phyloP scores from a whole-genome alignment of 805 yeast genomes.

The Komagataella pseudopastoris region DNA sequence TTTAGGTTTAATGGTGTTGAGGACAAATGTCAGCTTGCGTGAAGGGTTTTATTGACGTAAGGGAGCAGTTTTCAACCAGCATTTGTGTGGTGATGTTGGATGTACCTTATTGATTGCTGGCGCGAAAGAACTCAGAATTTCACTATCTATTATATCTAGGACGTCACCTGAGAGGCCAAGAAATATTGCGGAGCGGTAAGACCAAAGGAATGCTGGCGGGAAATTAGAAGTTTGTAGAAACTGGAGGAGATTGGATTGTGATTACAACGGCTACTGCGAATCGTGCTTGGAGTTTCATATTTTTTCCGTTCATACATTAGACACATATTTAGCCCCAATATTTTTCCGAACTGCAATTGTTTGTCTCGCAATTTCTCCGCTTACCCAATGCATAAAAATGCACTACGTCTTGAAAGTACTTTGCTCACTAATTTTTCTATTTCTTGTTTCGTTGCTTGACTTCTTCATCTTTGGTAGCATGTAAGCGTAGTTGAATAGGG shows the following conservation, averaged over 20 bases:
- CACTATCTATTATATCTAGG: neutral
- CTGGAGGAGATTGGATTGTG: neutral
- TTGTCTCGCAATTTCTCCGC: neutral
- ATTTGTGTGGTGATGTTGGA: neutral
- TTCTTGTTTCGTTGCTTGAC: conserved; percentile 39
- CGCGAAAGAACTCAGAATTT: neutral
- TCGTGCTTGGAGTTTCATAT: conserved; percentile 2
- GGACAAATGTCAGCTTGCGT: neutral
- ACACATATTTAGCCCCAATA: neutral
- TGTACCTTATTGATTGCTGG: neutral
- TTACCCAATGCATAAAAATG: neutral
- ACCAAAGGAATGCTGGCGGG: neutral
- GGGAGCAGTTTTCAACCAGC: neutral
- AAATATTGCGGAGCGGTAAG: no score
- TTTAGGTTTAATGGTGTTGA: neutral
- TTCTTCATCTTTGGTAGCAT: conserved; percentile 78
- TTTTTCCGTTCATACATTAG: neutral
- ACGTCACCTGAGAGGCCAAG: no score
- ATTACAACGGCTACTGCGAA: conserved; percentile 2
- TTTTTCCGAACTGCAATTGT: neutral
- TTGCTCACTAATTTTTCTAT: neutral
- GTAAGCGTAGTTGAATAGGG: conserved; percentile 68
- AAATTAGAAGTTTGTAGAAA: neutral
- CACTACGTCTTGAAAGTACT: neutral
- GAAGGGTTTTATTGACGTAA: neutral